Base-by-base conservation (phyloP, 176 grass and related monocot genomes). In the Phragmites australis region DNA sequence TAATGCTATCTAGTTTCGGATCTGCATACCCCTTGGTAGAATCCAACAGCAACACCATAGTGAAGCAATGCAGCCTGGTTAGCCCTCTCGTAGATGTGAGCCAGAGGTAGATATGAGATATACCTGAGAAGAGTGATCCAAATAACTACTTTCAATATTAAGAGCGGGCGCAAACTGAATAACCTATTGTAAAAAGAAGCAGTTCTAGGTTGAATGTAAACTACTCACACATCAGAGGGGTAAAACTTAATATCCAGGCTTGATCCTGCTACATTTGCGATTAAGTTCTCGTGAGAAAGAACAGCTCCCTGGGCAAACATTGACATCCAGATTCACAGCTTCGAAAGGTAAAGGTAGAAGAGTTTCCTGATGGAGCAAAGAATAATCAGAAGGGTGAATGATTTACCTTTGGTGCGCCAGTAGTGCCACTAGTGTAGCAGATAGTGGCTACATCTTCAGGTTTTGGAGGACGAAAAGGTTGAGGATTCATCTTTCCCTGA, bases 371-470 rank as follows among this genome's bases (percentile, higher is more conserved):
- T 72, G 56, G 65, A 73, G 49, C 52, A 48, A 80, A 66, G 41
- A 79, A 51, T 2, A 81, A 65, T 32, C 10, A 51, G 40, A 91
- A 71, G 10, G 9, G 6, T 70, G 41, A 44, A 69, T 42, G 23
- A 59, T 80, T 41, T 86, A 88, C 96, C 92, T 99, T 99, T 64
- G 90, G 92, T 72, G 90, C 95, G 63, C 96, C 92, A 26, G 96
- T 99, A 66, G 96, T 99, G 64, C 96, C 96, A 81, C 96, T 99
- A 13, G 96, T 99, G 74, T 99, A 99, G 87, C 96, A 99, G 29
- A 99, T 87, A 59, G 96, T 99, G 27, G 96, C 92, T 73, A 93
- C 49, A 83, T 99, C 92, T 86, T 95, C 82, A 82, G 92, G 90
- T 74, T 93, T 99, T 66, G 96, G 92, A 77, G 90, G 90, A 41